Evolutionary conservation across 2,329 filamentous ascomycete genomes (phyloP), one percentile per base, ranked within the genome.

Genomic region (Geosmithia flava): DNA sequence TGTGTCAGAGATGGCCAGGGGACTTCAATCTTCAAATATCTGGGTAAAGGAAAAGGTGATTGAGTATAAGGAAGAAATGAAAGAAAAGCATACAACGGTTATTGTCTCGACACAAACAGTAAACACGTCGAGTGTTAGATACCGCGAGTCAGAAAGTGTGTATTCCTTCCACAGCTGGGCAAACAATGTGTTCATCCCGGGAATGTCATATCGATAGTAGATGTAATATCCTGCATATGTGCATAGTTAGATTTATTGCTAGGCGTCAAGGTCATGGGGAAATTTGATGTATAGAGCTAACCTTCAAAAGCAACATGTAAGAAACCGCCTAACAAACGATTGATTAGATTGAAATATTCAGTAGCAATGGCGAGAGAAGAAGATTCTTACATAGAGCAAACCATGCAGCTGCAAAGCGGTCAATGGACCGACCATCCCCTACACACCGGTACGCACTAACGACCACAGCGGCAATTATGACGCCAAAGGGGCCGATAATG

Each of bases 81-180:
- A 17, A 20, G 30, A n/a, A 27, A 20, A n/a, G 54, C 80, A 58
- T 67, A 90, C 85, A 42, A 81, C 81, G 1, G 89, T 95, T 52
- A 95, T 79, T 17, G 76, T 80, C 71, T 95, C 89, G 63, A 95
- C 83, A 62, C 85, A 90, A n/a, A 95, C 70, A 55, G 93, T 88
- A 57, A 95, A 89, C 1, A 83, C 75, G 59, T 93, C 85, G 17
- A 81, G 80, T 2, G 83, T 89, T 55, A 95, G 69, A 59, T 95
- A 95, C 42, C 89, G 76, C 48, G 88, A 94, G 67, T 95, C 89
- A 2, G 86, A 90, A 33, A 90, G 74, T 3, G 86, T 76, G 62
- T 95, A 95, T 65, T 95, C 89, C 61, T 95, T 95, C 89, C 89
- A 95, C 43, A 95, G 71, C 68, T 95, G 87, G 2, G 83, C 87